Conservation (phyloP, 805 yeast species). For the Wickerhamiella hasegawae region DNA sequence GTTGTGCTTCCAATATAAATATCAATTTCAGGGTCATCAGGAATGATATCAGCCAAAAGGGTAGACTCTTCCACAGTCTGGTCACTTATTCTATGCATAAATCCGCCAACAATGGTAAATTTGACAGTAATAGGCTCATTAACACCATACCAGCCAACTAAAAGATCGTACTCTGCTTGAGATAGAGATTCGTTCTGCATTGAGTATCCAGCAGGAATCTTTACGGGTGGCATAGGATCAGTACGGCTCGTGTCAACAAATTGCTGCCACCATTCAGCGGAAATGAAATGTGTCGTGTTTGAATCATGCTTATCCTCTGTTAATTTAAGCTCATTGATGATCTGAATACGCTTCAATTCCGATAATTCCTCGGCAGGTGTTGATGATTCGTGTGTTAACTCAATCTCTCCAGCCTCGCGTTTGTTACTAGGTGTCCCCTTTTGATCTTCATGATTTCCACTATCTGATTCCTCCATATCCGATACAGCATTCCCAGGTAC, state of each 20-base stretch:
- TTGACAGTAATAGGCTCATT: conserved; percentile 3
- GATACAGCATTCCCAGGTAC: not conserved
- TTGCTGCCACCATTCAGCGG: not conserved
- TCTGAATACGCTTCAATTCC: no score
- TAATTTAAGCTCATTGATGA: no score
- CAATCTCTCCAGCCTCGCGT: no score
- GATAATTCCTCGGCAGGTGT: no score
- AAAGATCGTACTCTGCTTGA: not conserved
- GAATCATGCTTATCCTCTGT: no score
- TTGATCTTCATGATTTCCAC: no score
- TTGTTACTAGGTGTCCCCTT: no score
- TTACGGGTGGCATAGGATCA: not conserved
- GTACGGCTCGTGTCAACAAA: not conserved
- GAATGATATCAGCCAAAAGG: conserved; percentile 1
- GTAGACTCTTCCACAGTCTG: not conserved
- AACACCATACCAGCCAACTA: conserved; percentile 8
- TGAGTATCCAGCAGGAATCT: not conserved
- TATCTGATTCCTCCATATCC: not conserved
- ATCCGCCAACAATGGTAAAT: conserved; percentile 1
- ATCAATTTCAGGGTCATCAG: not conserved
- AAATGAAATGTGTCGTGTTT: no score
- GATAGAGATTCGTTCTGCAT: not conserved
- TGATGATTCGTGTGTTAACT: no score
- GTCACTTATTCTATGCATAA: not conserved
- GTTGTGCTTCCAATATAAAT: conserved; percentile 1